Evolutionary conservation across 306 rosid genomes (phyloP).

Genomic region (Herpetospermum pedunculosum): DNA sequence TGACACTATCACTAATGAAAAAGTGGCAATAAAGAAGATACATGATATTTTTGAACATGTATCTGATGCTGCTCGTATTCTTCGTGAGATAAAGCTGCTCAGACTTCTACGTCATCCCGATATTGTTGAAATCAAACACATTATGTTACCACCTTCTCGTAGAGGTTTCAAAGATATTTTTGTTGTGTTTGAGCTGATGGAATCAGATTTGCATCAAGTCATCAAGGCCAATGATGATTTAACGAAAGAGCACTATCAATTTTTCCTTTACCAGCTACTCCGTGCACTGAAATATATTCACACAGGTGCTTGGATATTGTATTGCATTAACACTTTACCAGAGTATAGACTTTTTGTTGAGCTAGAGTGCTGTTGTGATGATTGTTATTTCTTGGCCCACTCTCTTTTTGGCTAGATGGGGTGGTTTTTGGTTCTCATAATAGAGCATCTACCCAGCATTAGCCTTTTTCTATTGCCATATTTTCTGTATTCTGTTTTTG

Average conservation of each 20-base stretch:
- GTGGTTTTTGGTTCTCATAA: neutral
- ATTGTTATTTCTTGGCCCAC: neutral
- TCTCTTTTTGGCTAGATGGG: neutral
- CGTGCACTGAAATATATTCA: conserved; percentile 95
- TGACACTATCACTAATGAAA: conserved; percentile 77
- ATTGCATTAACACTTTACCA: neutral
- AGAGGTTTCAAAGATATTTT: conserved; percentile 82
- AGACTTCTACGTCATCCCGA: conserved; percentile 93
- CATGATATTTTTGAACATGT: conserved; percentile 86
- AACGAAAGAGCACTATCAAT: conserved; percentile 85
- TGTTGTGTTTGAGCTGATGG: conserved; percentile 95
- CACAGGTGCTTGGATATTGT: conserved; percentile 33
- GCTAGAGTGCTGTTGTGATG: neutral
- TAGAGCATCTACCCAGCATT: neutral
- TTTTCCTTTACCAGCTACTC: conserved; percentile 88
- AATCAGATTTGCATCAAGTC: conserved; percentile 95
- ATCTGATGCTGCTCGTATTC: conserved; percentile 94
- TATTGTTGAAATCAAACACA: conserved; percentile 89
- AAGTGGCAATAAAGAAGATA: conserved; percentile 89
- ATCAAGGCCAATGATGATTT: conserved; percentile 85
- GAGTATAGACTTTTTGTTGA: neutral
- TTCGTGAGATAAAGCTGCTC: conserved; percentile 95
- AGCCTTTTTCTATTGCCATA: neutral
- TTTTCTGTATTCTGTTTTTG: neutral
- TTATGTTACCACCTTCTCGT: conserved; percentile 81